Base-by-base conservation (phyloP, 2,329 filamentous ascomycete genomes). In the Neopestalotiopsis sp. region DNA sequence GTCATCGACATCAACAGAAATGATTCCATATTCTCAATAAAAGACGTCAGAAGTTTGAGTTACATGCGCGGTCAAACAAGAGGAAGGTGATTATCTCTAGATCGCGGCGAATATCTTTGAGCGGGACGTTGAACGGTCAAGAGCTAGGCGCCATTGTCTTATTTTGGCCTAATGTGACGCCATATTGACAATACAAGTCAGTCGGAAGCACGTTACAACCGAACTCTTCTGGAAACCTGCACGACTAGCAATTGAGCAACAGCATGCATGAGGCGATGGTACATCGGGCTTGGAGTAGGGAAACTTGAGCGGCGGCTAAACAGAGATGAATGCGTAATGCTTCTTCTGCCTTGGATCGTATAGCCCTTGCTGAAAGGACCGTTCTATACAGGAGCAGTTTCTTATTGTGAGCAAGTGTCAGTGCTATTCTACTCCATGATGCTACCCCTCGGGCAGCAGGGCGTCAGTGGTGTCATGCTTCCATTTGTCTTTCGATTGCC, bases 81-180 rank as follows among this genome's bases (percentile, higher is more conserved):
- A 53, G 45, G 45, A 53, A 53, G 45, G 45, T 53, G n/a, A 53
- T 17, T 53, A 17, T n/a, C n/a, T 53, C 17, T 4, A 10, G n/a
- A 20, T 53, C 6, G 7, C n/a, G 17, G 45, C n/a, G 45, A 53
- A 13, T 14, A 53, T 38, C 34, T 38, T 20, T 17, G n/a, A 53
- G n/a, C 17, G 17, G 45, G 45, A 53, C 45, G 45, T 53, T 53
- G n/a, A 53, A 53, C 45, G 45, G 45, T 9, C 14, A 17, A 24
- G 24, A 53, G 45, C 45, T 53, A 53, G 45, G 17, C 45, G 45
- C 45, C 45, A 53, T 53, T 53, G 45, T 53, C 45, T 53, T 53
- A 7, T 53, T 53, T 7, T 20, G 45, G 45, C 45, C 45, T 53
- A 20, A 20, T 20, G 17, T 53, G 45, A 53, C 45, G 45, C n/a